These are phyloP conservation scores for Rhynchospora pubera DNA, from an alignment of 176 grass and related monocot species.

Conservation along the genomic window DNA sequence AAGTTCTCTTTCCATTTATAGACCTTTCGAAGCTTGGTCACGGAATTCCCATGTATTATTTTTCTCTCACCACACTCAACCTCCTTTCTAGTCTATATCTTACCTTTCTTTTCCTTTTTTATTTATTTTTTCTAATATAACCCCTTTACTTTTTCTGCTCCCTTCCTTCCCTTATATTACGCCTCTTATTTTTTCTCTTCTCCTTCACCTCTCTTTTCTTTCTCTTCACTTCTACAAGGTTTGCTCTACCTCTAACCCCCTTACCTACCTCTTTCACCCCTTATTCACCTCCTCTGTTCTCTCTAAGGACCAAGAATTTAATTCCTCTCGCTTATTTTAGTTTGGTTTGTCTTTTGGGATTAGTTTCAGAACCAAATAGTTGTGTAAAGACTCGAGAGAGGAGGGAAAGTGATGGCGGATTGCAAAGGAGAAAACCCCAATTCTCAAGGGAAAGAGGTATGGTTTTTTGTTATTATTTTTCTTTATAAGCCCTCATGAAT, in stretches of 20 bases:
- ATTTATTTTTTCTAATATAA: background rate
- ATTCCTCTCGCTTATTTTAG: background rate
- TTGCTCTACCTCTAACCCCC: constrained; percentile 22
- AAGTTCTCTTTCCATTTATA: background rate
- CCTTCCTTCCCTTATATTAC: constrained; percentile 17
- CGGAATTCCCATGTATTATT: background rate
- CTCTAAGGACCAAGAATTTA: constrained; percentile 1
- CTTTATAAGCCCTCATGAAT: background rate
- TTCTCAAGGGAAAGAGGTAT: constrained; percentile 62
- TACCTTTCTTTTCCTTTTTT: background rate
- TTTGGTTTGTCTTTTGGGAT: background rate
- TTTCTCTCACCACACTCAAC: background rate
- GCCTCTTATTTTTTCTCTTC: constrained; percentile 5
- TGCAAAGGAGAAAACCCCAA: constrained; percentile 35
- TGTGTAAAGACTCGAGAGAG: constrained; percentile 32
- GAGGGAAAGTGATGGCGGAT: constrained; percentile 44
- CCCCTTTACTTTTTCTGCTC: background rate
- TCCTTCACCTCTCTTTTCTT: constrained; percentile 21
- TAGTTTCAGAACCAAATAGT: background rate
- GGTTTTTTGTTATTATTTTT: background rate
- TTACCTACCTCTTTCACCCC: constrained; percentile 20
- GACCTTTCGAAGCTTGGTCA: background rate
- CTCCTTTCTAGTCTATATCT: background rate
- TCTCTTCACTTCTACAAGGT: constrained; percentile 36
- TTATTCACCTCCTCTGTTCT: background rate